Percentiles rank a stretch among this genome's conserved stretches.
phyloP scores from a whole-genome alignment of 495 filamentous ascomycete species.

The Darksidea phi region DNA sequence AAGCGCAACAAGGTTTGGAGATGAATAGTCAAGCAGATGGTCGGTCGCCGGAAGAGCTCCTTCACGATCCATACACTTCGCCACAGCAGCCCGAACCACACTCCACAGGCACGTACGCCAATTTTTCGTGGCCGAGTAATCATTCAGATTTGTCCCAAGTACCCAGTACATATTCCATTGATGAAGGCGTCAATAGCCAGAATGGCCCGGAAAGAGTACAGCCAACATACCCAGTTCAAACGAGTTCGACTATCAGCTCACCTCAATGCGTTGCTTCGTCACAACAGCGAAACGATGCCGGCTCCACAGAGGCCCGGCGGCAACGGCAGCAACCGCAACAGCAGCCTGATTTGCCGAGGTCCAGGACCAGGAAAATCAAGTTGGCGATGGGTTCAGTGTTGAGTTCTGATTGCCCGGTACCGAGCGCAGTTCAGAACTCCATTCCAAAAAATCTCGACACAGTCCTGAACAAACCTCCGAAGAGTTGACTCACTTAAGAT shows the following conservation, averaged over 20 bases:
- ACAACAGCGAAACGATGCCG: too few species aligned
- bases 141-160: background rate
- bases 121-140: background rate
- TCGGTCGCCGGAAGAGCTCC: background rate
- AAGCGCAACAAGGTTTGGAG: too few species aligned
- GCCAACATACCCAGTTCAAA: background rate
- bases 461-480: background rate
- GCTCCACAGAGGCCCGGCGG: too few species aligned
- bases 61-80: background rate
- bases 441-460: too few species aligned
- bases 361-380: background rate
- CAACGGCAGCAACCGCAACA: background rate
- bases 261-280: too few species aligned
- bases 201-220: too few species aligned
- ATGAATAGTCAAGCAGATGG: background rate
- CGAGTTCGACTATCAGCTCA: background rate
- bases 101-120: background rate
- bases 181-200: too few species aligned
- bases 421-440: constrained; percentile 2
- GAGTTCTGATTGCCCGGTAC: constrained; percentile 1
- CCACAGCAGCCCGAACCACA: background rate
- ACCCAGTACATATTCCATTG: too few species aligned
- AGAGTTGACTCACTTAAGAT: background rate
- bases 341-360: background rate
- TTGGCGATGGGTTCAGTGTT: background rate